These are phyloP conservation scores for Rhodotorula diobovata DNA, from an alignment of 768 basidiomycete genomes.

Conservation along the genomic window DNA sequence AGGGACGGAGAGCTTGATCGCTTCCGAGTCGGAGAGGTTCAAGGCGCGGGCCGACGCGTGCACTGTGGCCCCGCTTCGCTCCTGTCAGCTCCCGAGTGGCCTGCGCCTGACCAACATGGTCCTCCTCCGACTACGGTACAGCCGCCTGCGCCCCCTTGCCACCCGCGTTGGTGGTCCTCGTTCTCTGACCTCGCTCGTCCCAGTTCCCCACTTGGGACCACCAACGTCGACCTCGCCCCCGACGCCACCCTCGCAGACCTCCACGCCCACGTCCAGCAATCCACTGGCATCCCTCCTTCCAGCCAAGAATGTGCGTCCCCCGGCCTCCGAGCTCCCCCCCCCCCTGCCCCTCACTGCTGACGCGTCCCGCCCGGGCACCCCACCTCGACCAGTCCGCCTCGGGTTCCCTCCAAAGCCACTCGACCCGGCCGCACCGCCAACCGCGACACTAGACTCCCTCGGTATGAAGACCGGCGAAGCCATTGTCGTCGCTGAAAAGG, in stretches of 20 bases:
- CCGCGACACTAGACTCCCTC: slow-evolving; percentile 57
- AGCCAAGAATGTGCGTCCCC: slow-evolving; percentile 69
- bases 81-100: too few species aligned
- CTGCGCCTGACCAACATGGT: too few species aligned
- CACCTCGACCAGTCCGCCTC: slow-evolving; percentile 3
- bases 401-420: slow-evolving; percentile 11
- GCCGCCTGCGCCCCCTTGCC: not conserved
- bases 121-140: not conserved
- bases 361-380: too few species aligned
- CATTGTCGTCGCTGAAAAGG: slow-evolving; percentile 62
- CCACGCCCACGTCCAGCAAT: slow-evolving; percentile 63
- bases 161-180: not conserved
- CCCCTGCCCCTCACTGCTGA: not conserved
- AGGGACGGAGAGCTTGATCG: not conserved
- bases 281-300: slow-evolving; percentile 66
- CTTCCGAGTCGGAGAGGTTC: too few species aligned
- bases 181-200: too few species aligned
- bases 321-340: slow-evolving; percentile 14
- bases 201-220: slow-evolving; percentile 49
- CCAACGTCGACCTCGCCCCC: slow-evolving; percentile 62
- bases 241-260: slow-evolving; percentile 67
- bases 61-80: too few species aligned
- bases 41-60: too few species aligned
- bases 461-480: slow-evolving; percentile 76
- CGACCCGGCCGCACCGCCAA: not conserved